phyloP scores from a whole-genome alignment of 768 basidiomycete species.

The Mycena vulgaris region DNA sequence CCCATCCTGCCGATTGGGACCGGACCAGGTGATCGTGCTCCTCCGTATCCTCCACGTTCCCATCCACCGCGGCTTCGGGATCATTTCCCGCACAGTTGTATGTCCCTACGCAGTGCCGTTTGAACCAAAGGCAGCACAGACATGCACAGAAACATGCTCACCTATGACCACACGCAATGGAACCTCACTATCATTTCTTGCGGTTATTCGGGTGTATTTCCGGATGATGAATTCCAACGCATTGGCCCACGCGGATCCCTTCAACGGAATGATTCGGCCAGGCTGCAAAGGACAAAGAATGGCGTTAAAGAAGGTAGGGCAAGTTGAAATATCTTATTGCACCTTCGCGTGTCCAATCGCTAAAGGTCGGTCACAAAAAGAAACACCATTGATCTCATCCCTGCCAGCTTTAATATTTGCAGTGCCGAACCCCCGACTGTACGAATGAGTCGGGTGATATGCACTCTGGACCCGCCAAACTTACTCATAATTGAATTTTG shows the following conservation, averaged over 20 bases:
- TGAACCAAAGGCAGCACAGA: background rate
- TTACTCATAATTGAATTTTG: slow-evolving; percentile 2
- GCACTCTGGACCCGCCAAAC: background rate
- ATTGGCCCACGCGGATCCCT: background rate
- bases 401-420: background rate
- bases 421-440: slow-evolving; percentile 1
- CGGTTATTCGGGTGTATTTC: background rate
- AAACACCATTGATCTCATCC: background rate
- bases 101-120: background rate
- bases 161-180: slow-evolving; percentile 4
- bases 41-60: background rate
- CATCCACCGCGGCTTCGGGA: too few species aligned
- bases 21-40: background rate
- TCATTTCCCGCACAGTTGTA: background rate
- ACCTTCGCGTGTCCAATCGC: slow-evolving; percentile 2
- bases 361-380: background rate
- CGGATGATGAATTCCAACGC: background rate
- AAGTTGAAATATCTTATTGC: background rate
- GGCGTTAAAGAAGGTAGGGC: background rate
- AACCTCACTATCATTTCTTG: background rate
- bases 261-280: background rate
- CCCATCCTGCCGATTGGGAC: background rate
- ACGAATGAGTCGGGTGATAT: background rate
- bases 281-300: background rate
- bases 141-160: background rate